Conservation (phyloP, 257 asterid genomes). For the Primulina tabacum region DNA sequence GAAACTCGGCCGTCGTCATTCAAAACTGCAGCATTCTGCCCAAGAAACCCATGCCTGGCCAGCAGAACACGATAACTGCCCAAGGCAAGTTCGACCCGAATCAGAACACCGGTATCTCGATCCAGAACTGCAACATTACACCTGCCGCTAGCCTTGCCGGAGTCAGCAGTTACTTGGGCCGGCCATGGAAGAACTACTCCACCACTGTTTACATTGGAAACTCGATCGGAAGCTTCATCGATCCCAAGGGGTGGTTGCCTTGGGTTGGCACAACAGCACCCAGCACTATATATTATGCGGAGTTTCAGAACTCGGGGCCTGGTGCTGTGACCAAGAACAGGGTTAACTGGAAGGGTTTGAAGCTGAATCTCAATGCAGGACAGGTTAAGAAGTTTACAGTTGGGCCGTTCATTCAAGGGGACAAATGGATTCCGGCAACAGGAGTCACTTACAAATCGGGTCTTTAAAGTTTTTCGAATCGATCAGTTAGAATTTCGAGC, state of each 20-base stretch:
- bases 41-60: constrained; percentile 44
- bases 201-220: constrained; percentile 54
- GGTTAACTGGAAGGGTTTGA: constrained; percentile 78
- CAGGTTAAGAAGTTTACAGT: constrained; percentile 60
- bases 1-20: constrained; percentile 46
- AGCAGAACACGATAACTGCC: constrained; percentile 52
- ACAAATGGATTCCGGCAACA: constrained; percentile 56
- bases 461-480: constrained; percentile 35
- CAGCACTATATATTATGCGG: constrained; percentile 66
- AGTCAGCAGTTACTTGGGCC: constrained; percentile 55
- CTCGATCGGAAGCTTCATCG: constrained; percentile 42
- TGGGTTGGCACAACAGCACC: constrained; percentile 81
- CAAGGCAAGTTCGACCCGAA: constrained; percentile 53
- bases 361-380: constrained; percentile 40
- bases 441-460: constrained; percentile 54
- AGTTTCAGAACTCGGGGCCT: constrained; percentile 51
- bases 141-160: constrained; percentile 56
- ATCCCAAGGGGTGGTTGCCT: constrained; percentile 79
- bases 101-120: constrained; percentile 65
- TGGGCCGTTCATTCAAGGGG: constrained; percentile 47
- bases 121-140: constrained; percentile 64
- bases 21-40: constrained; percentile 47
- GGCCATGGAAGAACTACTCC: constrained; percentile 89
- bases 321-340: constrained; percentile 67
- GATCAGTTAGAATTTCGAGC: neutral